Base-by-base conservation (phyloP, 192 early-diverging fungal genomes). In the Entomortierella chlamydospora region DNA sequence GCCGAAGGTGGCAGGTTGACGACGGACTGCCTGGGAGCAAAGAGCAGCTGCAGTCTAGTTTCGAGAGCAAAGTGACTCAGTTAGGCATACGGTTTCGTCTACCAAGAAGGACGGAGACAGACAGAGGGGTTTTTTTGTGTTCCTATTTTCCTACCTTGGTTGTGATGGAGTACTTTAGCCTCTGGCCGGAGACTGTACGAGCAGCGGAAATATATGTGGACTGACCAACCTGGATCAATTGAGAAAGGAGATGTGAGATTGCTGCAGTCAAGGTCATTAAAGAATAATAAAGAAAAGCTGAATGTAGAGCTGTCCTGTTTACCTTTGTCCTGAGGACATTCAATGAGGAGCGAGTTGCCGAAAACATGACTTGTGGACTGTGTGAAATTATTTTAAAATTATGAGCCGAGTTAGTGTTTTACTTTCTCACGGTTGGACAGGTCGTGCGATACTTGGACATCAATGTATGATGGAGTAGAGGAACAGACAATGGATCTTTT, bases 201-300 rank as follows among this genome's bases (percentile, higher is more conserved):
- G 76, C 76, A 18, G 76, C 61, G n/a, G 67, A 53, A 33, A 79
- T 70, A 50, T 70, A 70, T 70, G 76, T 79, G n/a, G 76, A 79
- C 58, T 79, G 67, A 34, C 76, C 76, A 50, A 70, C 56, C 76
- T 79, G 43, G 20, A 26, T 42, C 25, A 33, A 51, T 30, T 49
- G 43, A 22, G n/a, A 47, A n/a, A n/a, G n/a, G n/a, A n/a, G n/a
- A n/a, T n/a, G n/a, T n/a, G n/a, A n/a, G n/a, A n/a, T n/a, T n/a
- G n/a, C n/a, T n/a, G n/a, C n/a, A n/a, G n/a, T n/a, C n/a, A n/a
- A n/a, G n/a, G n/a, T n/a, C n/a, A n/a, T n/a, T n/a, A 26, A 7
- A 15, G n/a, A 42, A 7, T 7, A 23, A 2, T 30, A 55, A 43
- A 2, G n/a, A 26, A 0, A 33, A 30, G 31, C n/a, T 31, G 33